Percentiles rank a stretch among this genome's conserved stretches.
Evolutionary conservation across 352 stramenopile genomes (phyloP).

Genomic region (Blastocystis sp.): DNA sequence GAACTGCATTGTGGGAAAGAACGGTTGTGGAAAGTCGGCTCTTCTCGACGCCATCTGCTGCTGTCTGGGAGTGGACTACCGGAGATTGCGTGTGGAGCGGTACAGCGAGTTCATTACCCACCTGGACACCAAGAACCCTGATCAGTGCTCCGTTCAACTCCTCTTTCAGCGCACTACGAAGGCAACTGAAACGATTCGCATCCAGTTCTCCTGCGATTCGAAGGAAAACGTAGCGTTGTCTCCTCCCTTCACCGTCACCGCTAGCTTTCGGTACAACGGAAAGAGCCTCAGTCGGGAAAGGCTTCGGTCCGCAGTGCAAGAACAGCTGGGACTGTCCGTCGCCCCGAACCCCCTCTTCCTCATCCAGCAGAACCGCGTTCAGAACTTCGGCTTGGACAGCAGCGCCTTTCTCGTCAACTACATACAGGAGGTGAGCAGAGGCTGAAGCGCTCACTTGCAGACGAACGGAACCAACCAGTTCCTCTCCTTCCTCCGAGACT

Average conservation of each 20-base stretch:
- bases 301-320: not conserved
- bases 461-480: conserved; percentile 20
- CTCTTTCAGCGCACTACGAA: not conserved
- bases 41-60: conserved; percentile 47
- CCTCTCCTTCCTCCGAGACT: not conserved
- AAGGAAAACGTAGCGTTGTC: not conserved
- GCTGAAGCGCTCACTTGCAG: not conserved
- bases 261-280: conserved; percentile 32
- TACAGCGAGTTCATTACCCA: conserved; percentile 48
- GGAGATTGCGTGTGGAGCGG: not conserved
- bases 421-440: not conserved
- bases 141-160: conserved; percentile 39
- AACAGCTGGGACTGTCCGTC: conserved; percentile 12
- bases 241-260: not conserved
- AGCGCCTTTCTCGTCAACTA: conserved; percentile 34
- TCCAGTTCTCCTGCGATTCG: not conserved
- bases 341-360: conserved; percentile 8
- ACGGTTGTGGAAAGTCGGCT: conserved; percentile 51
- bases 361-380: conserved; percentile 51
- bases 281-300: conserved; percentile 23
- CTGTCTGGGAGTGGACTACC: not conserved
- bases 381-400: not conserved
- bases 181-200: not conserved
- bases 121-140: not conserved
- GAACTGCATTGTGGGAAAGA: conserved; percentile 39